Evolutionary conservation across 2,329 filamentous ascomycete genomes (phyloP).

Genomic region (Fusarium nurragi): DNA sequence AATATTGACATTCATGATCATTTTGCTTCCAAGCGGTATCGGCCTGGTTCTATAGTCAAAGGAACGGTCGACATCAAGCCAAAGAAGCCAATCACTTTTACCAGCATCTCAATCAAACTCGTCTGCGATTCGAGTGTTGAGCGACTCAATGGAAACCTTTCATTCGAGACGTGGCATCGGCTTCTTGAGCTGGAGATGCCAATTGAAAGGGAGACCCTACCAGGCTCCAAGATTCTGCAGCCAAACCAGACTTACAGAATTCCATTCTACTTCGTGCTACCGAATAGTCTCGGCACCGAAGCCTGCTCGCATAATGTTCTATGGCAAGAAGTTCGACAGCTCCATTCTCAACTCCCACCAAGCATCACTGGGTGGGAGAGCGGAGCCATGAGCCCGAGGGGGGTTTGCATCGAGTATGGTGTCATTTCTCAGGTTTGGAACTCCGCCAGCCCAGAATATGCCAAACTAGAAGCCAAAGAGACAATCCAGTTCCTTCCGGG

Average conservation of each 20-base stretch:
- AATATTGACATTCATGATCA: constrained; percentile 7
- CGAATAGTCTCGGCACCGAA: constrained; percentile 11
- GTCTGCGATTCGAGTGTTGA: constrained; percentile 21
- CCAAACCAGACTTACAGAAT: constrained; percentile 8
- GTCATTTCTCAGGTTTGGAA: constrained; percentile 19
- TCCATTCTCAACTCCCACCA: constrained; percentile 10
- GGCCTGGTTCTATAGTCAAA: constrained; percentile 4
- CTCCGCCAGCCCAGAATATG: constrained; percentile 5
- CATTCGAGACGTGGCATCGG: constrained; percentile 24
- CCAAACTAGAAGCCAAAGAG: constrained; percentile 13
- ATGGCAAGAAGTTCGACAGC: constrained; percentile 14
- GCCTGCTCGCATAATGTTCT: constrained; percentile 17
- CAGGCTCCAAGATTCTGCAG: neutral
- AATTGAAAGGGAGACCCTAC: neutral
- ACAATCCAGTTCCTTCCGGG: constrained; percentile 14
- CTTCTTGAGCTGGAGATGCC: constrained; percentile 18
- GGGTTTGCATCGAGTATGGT: constrained; percentile 6
- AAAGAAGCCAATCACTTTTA: constrained; percentile 8
- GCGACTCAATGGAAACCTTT: constrained; percentile 1
- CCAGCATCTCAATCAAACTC: constrained; percentile 9
- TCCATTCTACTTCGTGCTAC: constrained; percentile 18
- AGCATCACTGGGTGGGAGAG: constrained; percentile 6
- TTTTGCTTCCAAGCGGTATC: constrained; percentile 21
- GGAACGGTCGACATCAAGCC: constrained; percentile 18
- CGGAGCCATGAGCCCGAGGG: constrained; percentile 9